Percentiles rank a stretch among this genome's conserved stretches.
phyloP scores from a whole-genome alignment of 805 yeast genomes.

The Zygotorulaspora sp. region DNA sequence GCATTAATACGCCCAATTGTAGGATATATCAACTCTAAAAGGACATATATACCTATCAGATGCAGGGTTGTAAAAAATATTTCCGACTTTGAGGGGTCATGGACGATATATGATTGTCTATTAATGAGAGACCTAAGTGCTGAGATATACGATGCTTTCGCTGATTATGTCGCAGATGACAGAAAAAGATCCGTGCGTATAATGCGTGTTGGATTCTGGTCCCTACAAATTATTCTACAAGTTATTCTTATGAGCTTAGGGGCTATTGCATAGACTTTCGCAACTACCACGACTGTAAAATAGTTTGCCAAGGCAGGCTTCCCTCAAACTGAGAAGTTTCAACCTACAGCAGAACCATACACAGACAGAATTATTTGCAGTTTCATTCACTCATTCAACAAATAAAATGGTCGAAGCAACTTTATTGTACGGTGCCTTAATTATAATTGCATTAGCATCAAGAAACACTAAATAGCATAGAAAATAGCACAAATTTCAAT shows the following conservation, averaged over 20 bases:
- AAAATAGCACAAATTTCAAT: too few species aligned
- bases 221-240: conserved; percentile 79
- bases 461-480: too few species aligned
- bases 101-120: conserved; percentile 91
- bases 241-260: conserved; percentile 78
- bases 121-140: conserved; percentile 87
- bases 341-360: too few species aligned
- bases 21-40: conserved; percentile 86
- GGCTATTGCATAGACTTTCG: conserved; percentile 53
- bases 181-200: conserved; percentile 66
- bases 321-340: too few species aligned
- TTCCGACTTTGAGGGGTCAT: conserved; percentile 86
- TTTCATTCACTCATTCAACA: too few species aligned
- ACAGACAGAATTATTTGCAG: too few species aligned
- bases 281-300: too few species aligned
- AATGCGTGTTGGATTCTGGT: conserved; percentile 89
- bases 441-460: too few species aligned
- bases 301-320: too few species aligned
- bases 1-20: conserved; percentile 93
- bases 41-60: conserved; percentile 82
- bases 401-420: too few species aligned
- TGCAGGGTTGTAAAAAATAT: conserved; percentile 77
- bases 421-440: too few species aligned
- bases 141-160: conserved; percentile 88
- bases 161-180: conserved; percentile 82